phyloP scores from a whole-genome alignment of 441 rosid genomes.

The Erodium texanum region DNA sequence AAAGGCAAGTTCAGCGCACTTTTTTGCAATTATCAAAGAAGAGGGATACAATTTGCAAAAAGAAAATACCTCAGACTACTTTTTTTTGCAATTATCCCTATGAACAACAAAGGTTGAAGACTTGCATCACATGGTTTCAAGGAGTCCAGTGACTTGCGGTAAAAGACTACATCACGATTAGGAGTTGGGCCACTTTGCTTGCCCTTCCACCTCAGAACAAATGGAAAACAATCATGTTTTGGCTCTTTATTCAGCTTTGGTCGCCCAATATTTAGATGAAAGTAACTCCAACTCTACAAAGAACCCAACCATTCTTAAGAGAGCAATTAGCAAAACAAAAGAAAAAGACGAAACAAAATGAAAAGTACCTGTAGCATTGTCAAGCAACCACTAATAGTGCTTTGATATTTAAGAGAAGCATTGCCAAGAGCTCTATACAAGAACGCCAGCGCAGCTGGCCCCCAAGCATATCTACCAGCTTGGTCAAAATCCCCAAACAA shows the following conservation, averaged over 20 bases:
- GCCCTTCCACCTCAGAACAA: slow-evolving; percentile 37
- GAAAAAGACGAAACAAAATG: background rate
- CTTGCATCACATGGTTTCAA: slow-evolving; percentile 66
- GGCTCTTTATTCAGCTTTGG: slow-evolving; percentile 43
- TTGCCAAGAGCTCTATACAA: slow-evolving; percentile 94
- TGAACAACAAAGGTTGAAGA: background rate
- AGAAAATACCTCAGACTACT: no score
- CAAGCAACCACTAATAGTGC: slow-evolving; percentile 94
- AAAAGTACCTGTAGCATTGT: slow-evolving; percentile 53
- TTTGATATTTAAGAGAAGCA: slow-evolving; percentile 88
- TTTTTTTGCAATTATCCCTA: no score
- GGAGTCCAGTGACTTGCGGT: slow-evolving; percentile 72
- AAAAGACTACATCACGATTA: slow-evolving; percentile 84
- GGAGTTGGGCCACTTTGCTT: slow-evolving; percentile 96
- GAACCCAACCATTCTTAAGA: background rate
- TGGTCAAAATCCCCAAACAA: slow-evolving; percentile 72
- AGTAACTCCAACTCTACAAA: slow-evolving; percentile 73
- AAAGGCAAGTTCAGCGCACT: no score
- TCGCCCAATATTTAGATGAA: slow-evolving; percentile 55
- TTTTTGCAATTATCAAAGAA: no score
- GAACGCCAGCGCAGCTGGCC: slow-evolving; percentile 90
- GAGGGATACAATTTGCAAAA: no score
- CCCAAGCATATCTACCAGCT: slow-evolving; percentile 88
- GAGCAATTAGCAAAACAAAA: background rate
- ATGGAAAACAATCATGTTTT: slow-evolving; percentile 14